Evolutionary conservation across 164 flowering plant species (phyloP).

Genomic region (Akebia trifoliata): DNA sequence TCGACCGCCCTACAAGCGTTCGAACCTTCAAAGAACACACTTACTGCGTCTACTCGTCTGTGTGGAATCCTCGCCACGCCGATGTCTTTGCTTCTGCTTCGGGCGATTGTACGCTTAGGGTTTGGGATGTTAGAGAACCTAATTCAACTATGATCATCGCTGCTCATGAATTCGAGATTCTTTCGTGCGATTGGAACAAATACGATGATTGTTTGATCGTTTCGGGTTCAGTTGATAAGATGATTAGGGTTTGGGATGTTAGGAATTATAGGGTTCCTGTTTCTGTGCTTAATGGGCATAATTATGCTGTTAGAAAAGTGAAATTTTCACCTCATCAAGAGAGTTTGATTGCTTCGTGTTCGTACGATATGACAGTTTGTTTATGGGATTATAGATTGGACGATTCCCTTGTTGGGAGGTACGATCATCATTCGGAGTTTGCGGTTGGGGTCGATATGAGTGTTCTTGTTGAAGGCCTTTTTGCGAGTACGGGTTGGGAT

Average conservation of each 20-base stretch:
- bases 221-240: constrained; percentile 74
- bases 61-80: constrained; percentile 89
- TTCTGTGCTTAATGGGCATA: constrained; percentile 66
- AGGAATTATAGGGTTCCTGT: constrained; percentile 63
- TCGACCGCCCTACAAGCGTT: constrained; percentile 68
- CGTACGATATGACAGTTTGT: constrained; percentile 92
- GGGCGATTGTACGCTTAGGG: constrained; percentile 79
- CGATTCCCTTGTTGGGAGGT: constrained; percentile 74
- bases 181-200: constrained; percentile 88
- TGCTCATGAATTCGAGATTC: constrained; percentile 68
- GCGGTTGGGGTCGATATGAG: constrained; percentile 96
- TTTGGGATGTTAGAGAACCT: constrained; percentile 95
- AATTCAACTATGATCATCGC: constrained; percentile 63
- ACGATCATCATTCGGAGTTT: constrained; percentile 95
- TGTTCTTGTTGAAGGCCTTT: constrained; percentile 86
- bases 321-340: constrained; percentile 79
- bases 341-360: constrained; percentile 59
- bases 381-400: constrained; percentile 83
- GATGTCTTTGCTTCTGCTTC: constrained; percentile 94
- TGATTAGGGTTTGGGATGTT: constrained; percentile 86
- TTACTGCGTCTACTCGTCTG: constrained; percentile 75
- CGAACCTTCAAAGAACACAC: constrained; percentile 91
- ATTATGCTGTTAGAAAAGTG: constrained; percentile 74
- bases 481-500: constrained; percentile 98
- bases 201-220: constrained; percentile 75